These are phyloP conservation scores for Infundibulicybe gibba DNA, from an alignment of 768 basidiomycete genomes.

Conservation along the genomic window DNA sequence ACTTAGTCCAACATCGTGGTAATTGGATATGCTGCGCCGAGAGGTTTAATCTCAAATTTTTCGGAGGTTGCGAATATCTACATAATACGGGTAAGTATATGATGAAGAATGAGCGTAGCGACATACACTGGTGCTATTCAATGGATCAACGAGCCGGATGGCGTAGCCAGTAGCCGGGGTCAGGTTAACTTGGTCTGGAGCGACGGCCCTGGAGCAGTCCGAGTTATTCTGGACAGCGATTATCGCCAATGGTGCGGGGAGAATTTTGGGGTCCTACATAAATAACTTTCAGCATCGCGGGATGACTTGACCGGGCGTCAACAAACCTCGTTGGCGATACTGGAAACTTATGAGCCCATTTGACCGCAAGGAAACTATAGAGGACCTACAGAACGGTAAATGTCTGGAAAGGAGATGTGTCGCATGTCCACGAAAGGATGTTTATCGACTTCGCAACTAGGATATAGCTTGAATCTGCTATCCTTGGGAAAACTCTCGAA, in stretches of 20 bases:
- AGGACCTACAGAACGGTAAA: constrained; percentile 55
- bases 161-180: constrained; percentile 42
- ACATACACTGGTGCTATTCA: constrained; percentile 55
- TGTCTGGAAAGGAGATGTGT: constrained; percentile 24
- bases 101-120: not conserved
- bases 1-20: too few relatives aligned
- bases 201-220: constrained; percentile 55
- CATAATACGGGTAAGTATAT: not conserved
- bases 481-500: not conserved
- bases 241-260: constrained; percentile 38
- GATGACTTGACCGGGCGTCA: not conserved
- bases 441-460: constrained; percentile 57
- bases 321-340: constrained; percentile 36
- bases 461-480: not conserved
- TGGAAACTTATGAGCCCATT: constrained; percentile 14
- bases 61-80: constrained; percentile 56
- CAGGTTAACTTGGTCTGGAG: constrained; percentile 37
- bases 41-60: constrained; percentile 58
- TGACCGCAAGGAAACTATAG: constrained; percentile 2
- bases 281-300: not conserved
- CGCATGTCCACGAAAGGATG: constrained; percentile 57
- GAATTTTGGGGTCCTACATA: constrained; percentile 32
- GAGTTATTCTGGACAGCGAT: constrained; percentile 51
- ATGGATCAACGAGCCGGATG: constrained; percentile 42
- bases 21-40: constrained; percentile 49